Evolutionary conservation across 192 early-diverging fungal genomes (phyloP).

Genomic region (Umbelopsis isabellina): DNA sequence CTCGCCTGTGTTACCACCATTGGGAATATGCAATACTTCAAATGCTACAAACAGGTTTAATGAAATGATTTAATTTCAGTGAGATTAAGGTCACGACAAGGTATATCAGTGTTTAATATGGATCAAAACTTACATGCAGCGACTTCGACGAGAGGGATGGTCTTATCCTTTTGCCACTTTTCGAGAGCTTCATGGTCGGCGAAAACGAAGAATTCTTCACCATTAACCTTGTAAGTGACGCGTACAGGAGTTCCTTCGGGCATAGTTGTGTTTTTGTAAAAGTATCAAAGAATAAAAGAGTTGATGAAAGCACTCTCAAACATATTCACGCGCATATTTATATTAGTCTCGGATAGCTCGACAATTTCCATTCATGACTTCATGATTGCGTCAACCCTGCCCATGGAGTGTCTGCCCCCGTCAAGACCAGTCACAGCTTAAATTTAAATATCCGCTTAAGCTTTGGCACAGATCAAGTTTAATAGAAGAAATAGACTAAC

Average conservation of each 20-base stretch:
- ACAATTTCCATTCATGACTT: slow-evolving; percentile 1
- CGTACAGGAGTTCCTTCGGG: slow-evolving; percentile 21
- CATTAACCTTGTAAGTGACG: slow-evolving; percentile 33
- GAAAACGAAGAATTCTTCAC: slow-evolving; percentile 40
- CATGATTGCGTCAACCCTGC: slow-evolving; percentile 9
- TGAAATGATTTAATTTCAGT: background rate
- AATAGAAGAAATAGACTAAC: too few relatives aligned
- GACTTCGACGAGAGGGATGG: slow-evolving; percentile 42
- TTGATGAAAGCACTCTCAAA: too few relatives aligned
- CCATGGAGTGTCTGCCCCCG: background rate
- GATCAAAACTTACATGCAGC: slow-evolving; percentile 29
- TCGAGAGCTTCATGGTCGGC: slow-evolving; percentile 25
- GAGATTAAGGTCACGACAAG: background rate
- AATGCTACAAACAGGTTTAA: slow-evolving; percentile 29
- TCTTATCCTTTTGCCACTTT: slow-evolving; percentile 41
- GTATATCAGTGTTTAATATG: background rate
- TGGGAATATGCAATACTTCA: slow-evolving; percentile 31
- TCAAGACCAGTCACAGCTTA: background rate
- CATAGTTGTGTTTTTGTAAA: slow-evolving; percentile 22
- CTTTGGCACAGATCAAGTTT: background rate
- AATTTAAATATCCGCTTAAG: background rate
- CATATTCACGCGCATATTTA: too few relatives aligned
- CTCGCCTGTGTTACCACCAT: slow-evolving; percentile 37
- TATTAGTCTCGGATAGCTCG: too few relatives aligned
- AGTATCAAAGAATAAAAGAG: background rate